Conservation (phyloP, 495 filamentous ascomycete genomes). For the Cercophora newfieldiana region DNA sequence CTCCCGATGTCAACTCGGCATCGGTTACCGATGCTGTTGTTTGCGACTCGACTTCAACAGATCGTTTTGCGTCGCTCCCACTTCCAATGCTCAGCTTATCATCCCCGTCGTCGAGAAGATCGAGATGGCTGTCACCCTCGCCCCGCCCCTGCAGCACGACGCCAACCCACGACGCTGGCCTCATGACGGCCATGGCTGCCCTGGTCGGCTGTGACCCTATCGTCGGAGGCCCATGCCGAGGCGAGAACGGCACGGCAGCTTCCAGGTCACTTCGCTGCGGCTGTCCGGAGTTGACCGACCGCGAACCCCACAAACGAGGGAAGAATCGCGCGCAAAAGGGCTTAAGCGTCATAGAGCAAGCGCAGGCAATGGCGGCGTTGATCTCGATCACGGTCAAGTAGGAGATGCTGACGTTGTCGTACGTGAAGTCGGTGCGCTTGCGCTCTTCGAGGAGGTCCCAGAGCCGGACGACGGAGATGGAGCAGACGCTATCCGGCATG, state of each 20-base stretch:
- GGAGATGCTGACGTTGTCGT: conserved; percentile 27
- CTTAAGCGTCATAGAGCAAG: conserved; percentile 37
- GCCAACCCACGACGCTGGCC: neutral
- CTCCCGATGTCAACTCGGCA: neutral
- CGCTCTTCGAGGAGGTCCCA: conserved; percentile 25
- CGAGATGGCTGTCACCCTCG: neutral
- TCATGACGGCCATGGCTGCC: neutral
- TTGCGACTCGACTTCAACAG: neutral
- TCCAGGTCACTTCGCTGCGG: neutral
- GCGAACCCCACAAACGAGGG: conserved; percentile 16
- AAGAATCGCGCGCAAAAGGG: conserved; percentile 27
- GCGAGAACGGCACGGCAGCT: neutral
- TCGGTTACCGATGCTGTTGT: neutral
- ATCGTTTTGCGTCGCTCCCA: neutral
- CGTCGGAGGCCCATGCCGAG: conserved; percentile 13
- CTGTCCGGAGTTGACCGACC: neutral
- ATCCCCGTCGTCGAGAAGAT: neutral
- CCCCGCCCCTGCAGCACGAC: neutral
- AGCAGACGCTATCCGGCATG: conserved; percentile 20
- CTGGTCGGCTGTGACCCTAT: conserved; percentile 19
- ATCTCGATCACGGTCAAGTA: conserved; percentile 36
- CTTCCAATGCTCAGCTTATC: neutral
- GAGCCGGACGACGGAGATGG: conserved; percentile 34
- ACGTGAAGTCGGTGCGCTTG: conserved; percentile 25
- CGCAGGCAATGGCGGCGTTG: conserved; percentile 39